Conservation (phyloP, 2,329 filamentous ascomycete species). For the Macrophomina phaseolina region DNA sequence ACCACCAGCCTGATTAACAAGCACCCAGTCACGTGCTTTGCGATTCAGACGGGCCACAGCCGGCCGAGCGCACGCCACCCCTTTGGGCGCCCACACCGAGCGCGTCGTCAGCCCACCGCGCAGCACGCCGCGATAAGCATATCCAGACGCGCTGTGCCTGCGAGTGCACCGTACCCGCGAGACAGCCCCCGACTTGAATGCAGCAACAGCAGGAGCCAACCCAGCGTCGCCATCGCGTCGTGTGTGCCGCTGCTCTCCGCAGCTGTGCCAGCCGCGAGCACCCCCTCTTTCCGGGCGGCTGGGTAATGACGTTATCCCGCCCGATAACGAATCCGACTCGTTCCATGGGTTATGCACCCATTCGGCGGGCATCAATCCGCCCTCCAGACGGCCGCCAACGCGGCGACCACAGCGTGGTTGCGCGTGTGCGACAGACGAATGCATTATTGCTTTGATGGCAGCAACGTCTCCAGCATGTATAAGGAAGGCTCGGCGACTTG, state of each 20-base stretch:
- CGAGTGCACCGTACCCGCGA: neutral
- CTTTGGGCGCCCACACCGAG: neutral
- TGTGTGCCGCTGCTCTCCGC: slow-evolving; percentile 13
- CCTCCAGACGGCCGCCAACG: neutral
- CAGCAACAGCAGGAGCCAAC: neutral
- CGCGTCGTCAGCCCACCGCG: slow-evolving; percentile 19
- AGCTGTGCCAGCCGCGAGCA: neutral
- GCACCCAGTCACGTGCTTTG: slow-evolving; percentile 17
- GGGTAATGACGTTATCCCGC: slow-evolving; percentile 18
- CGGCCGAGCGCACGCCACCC: slow-evolving; percentile 22
- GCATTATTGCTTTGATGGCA: neutral
- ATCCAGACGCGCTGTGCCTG: neutral
- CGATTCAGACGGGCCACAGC: slow-evolving; percentile 14
- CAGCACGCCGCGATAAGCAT: slow-evolving; percentile 14
- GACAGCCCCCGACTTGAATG: neutral
- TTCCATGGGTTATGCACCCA: slow-evolving; percentile 2
- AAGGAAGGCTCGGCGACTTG: neutral
- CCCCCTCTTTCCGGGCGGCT: slow-evolving; percentile 19
- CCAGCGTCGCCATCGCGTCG: neutral
- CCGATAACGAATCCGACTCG: slow-evolving; percentile 17
- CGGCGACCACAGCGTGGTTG: neutral
- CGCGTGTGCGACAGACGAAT: neutral
- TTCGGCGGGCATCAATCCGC: neutral
- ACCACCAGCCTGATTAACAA: slow-evolving; percentile 23
- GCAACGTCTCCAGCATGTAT: neutral